Evolutionary conservation across 257 asterid genomes (phyloP), one percentile per base, ranked within the genome.

Genomic region (Gynochthodes officinalis): DNA sequence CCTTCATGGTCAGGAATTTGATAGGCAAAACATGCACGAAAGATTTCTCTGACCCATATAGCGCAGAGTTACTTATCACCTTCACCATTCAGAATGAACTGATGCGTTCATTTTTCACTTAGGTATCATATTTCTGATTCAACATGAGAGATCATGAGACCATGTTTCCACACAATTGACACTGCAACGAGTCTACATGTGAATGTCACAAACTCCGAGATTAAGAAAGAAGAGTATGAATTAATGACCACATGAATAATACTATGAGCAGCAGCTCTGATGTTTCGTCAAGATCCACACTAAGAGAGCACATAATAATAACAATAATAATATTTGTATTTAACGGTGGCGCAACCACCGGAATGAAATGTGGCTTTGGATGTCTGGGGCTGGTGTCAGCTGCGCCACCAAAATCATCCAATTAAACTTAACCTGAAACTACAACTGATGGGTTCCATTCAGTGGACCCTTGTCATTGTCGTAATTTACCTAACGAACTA

Each of bases 281-380:
- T n/a, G 13, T 57, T 23, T 33, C 32, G 46, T 37, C 30, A 21
- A 62, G 67, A 62, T 62, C 49, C 33, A 62, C 7, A 21, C 6
- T 42, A 42, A 6, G 0, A 67, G 58, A 60, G 15, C 0, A 46
- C 30, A 49, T 49, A n/a, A n/a, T n/a, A n/a, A n/a, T n/a, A n/a
- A n/a, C n/a, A n/a, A n/a, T n/a, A n/a, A n/a, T n/a, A n/a, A n/a
- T n/a, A n/a, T n/a, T n/a, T n/a, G n/a, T n/a, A n/a, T n/a, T n/a
- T n/a, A n/a, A n/a, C 23, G 39, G n/a, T 33, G 79, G 85, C 78
- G 82, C 54, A 72, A 82, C 18, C 55, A 44, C 73, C 76, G 81
- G 86, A 75, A 46, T 64, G 75, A 65, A 79, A 78, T 30, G 79
- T 59, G 79, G 77, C 66, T 40, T 64, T 52, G 50, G 9, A 21